Percentiles rank a stretch among this genome's conserved stretches.
Conservation (phyloP, 1,284 basidiomycete genomes). For the Microstroma glucosiphilum region DNA sequence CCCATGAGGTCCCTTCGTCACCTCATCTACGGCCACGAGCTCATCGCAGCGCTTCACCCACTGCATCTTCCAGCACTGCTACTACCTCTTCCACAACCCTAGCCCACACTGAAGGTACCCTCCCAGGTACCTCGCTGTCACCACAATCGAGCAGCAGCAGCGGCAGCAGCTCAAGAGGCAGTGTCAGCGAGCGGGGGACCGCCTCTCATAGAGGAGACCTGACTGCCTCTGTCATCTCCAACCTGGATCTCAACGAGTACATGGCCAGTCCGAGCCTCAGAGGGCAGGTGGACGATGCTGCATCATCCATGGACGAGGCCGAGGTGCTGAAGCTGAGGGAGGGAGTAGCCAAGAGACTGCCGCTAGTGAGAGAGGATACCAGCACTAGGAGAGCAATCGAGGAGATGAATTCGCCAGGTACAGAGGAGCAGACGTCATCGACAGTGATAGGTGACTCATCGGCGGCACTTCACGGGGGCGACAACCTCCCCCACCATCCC, state of each 20-base stretch:
- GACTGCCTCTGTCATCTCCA: slow-evolving; percentile 4
- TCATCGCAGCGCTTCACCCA: too few relatives aligned
- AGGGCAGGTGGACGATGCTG: background rate
- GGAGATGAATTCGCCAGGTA: background rate
- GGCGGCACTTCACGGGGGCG: background rate
- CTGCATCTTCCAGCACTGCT: too few relatives aligned
- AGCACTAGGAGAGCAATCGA: background rate
- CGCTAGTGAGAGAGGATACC: background rate
- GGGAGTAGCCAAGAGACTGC: background rate
- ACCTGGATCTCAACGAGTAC: background rate
- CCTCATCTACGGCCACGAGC: too few relatives aligned
- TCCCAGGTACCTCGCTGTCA: too few relatives aligned
- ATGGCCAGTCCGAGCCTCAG: background rate
- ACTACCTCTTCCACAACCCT: too few relatives aligned
- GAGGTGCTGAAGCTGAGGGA: too few relatives aligned
- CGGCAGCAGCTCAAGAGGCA: background rate
- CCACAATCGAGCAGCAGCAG: background rate
- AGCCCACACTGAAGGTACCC: too few relatives aligned
- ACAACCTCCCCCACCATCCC: background rate
- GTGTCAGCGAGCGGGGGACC: background rate
- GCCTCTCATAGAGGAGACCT: background rate
- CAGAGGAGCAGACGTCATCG: background rate
- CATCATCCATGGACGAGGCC: background rate
- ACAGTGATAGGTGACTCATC: background rate
- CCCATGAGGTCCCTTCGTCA: too few relatives aligned